phyloP scores from a whole-genome alignment of 202 grass and related monocot species.

The Hordeum pubiflorum region DNA sequence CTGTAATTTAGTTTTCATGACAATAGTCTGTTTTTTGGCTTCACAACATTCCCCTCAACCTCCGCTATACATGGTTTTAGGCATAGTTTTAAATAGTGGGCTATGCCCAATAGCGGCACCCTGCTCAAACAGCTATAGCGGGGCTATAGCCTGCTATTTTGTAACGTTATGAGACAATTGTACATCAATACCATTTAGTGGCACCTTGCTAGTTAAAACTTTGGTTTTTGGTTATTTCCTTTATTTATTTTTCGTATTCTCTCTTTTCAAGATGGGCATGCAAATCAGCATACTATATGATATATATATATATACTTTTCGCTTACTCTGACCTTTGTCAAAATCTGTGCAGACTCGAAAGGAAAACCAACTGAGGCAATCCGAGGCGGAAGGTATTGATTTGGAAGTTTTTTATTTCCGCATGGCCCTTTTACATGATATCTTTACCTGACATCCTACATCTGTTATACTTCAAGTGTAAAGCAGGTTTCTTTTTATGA shows the following conservation, averaged over 20 bases:
- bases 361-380: constrained; percentile 96
- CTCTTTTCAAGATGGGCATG: not conserved
- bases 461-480: constrained; percentile 63
- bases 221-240: constrained; percentile 1
- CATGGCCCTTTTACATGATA: not conserved
- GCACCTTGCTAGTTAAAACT: too few relatives aligned
- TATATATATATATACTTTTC: constrained; percentile 2
- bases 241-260: not conserved
- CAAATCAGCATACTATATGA: not conserved
- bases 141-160: too few relatives aligned
- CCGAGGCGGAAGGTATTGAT: constrained; percentile 85
- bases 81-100: too few relatives aligned
- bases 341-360: constrained; percentile 55
- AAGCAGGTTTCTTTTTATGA: constrained; percentile 98
- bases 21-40: not conserved
- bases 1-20: not conserved
- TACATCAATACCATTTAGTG: too few relatives aligned
- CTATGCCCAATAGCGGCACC: too few relatives aligned
- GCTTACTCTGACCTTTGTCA: not conserved
- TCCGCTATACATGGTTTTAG: not conserved
- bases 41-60: constrained; percentile 1
- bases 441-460: constrained; percentile 34
- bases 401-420: constrained; percentile 16
- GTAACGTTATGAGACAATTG: too few relatives aligned
- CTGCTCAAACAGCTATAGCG: too few relatives aligned